Base-by-base conservation (phyloP, 257 asterid genomes). In the Gentiana straminea region DNA sequence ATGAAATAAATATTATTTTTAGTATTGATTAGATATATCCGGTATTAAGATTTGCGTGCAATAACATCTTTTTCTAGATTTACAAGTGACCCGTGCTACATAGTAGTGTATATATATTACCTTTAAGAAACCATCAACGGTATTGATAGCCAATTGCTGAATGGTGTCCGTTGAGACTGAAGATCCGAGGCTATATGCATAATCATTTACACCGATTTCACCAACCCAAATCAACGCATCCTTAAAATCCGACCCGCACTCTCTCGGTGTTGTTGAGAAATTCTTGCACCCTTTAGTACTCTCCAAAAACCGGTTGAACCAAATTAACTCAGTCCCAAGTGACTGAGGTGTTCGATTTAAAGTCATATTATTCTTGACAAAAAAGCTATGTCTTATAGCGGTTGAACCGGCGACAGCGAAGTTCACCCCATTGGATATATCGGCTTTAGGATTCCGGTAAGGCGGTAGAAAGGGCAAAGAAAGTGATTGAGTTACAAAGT, bases 391-490 rank as follows among this genome's bases (percentile, higher is more conserved):
- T 15, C 71, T 45, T 43, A 86, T 84, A 1, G 95, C 94, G 33
- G 95, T 83, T 4, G 86, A 75, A 4, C 95, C 94, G 6, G 86
- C 94, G 0, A 89, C 94, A 13, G 97, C 97, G 53, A 89, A 89
- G 64, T 89, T 86, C 43, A 79, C 67, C 7, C 94, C 86, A n/a
- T 13, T 5, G 1, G 86, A 49, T 12, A 32, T 54, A 10, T 59
- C 81, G 0, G 79, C 80, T 46, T 59, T 69, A 0, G 4, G 34
- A 43, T 71, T 38, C 9, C 61, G 75, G 24, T 83, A 84, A 0
- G 97, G 95, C 6, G 86, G 86, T 13, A 89, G 37, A 58, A 76
- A 77, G 0, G 94, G 95, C 60, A 86, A 64, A 9, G 86, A 78
- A 1, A 89, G 64, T 3, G 82, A 38, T 36, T 75, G 70, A 0